These are phyloP conservation scores for Tranzscheliella williamsii DNA, from an alignment of 1,284 basidiomycete genomes.

Conservation along the genomic window DNA sequence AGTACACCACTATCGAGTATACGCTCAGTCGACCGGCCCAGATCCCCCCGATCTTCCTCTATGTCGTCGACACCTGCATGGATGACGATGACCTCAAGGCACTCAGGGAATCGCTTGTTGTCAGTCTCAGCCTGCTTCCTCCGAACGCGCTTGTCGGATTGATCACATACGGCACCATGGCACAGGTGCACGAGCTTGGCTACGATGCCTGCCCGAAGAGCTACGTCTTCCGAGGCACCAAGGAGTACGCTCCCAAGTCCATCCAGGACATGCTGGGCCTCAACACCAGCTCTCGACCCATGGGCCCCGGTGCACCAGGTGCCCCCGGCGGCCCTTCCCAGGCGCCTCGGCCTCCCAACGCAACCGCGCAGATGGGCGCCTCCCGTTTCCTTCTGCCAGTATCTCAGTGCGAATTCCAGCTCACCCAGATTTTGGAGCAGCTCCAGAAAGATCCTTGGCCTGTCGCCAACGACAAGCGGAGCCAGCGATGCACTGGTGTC, in stretches of 20 bases:
- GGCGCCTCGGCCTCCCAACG: slow-evolving; percentile 71
- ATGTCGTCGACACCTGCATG: slow-evolving; percentile 95
- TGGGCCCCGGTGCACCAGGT: slow-evolving; percentile 63
- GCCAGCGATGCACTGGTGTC: slow-evolving; percentile 93
- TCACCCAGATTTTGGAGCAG: slow-evolving; percentile 89
- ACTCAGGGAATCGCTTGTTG: slow-evolving; percentile 85
- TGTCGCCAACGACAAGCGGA: slow-evolving; percentile 89
- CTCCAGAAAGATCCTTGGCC: slow-evolving; percentile 95
- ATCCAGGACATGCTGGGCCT: slow-evolving; percentile 98
- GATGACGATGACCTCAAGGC: slow-evolving; percentile 96
- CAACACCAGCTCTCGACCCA: slow-evolving; percentile 64
- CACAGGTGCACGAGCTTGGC: slow-evolving; percentile 97
- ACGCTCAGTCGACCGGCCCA: slow-evolving; percentile 87
- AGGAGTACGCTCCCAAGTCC: slow-evolving; percentile 94
- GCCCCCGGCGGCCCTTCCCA: slow-evolving; percentile 62
- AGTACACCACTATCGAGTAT: slow-evolving; percentile 99
- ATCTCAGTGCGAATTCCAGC: slow-evolving; percentile 91
- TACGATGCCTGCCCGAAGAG: slow-evolving; percentile 96
- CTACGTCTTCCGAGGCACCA: slow-evolving; percentile 98
- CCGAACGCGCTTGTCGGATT: slow-evolving; percentile 92
- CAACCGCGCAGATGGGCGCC: slow-evolving; percentile 73
- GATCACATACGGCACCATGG: slow-evolving; percentile 96
- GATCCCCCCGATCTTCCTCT: slow-evolving; percentile 93
- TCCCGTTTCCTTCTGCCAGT: slow-evolving; percentile 92
- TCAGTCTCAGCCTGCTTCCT: slow-evolving; percentile 88